A percentile compares a stretch with the other conserved stretches of the same genome.
phyloP scores from a whole-genome alignment of 345 rosid species.

The Viola odorata region DNA sequence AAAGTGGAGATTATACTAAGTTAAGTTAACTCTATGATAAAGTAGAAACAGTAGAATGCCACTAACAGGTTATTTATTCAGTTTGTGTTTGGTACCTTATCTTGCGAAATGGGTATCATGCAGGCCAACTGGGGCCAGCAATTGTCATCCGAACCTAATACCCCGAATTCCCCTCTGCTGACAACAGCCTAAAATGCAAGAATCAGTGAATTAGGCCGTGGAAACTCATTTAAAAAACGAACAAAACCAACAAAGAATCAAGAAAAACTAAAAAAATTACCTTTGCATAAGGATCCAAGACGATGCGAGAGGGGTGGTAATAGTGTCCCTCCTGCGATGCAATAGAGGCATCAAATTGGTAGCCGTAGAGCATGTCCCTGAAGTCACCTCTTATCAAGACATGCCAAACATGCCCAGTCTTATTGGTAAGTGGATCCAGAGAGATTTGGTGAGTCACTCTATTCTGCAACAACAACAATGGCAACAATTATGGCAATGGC shows the following conservation, averaged over 20 bases:
- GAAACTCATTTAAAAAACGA: too few relatives aligned
- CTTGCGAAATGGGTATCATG: constrained; percentile 54
- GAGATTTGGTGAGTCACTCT: constrained; percentile 59
- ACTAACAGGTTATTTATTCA: neutral
- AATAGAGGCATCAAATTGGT: constrained; percentile 66
- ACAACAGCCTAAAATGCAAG: constrained; percentile 55
- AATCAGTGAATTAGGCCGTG: constrained; percentile 8
- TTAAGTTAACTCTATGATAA: neutral
- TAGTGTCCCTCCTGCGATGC: constrained; percentile 69
- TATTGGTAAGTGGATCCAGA: constrained; percentile 61
- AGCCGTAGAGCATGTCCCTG: constrained; percentile 68
- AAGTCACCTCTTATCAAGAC: constrained; percentile 66
- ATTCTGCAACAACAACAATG: constrained; percentile 39
- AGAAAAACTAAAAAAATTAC: constrained; percentile 24
- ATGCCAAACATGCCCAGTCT: constrained; percentile 89
- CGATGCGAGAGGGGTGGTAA: constrained; percentile 47
- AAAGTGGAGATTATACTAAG: too few relatives aligned
- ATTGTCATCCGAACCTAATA: constrained; percentile 52
- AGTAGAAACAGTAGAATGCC: neutral
- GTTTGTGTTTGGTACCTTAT: constrained; percentile 46
- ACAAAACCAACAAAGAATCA: neutral
- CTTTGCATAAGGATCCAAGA: constrained; percentile 93
- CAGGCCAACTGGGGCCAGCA: constrained; percentile 98
- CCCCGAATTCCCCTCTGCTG: constrained; percentile 82
- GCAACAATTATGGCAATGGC: neutral